phyloP scores from a whole-genome alignment of 768 basidiomycete genomes.

The Rossbeevera mucosa region DNA sequence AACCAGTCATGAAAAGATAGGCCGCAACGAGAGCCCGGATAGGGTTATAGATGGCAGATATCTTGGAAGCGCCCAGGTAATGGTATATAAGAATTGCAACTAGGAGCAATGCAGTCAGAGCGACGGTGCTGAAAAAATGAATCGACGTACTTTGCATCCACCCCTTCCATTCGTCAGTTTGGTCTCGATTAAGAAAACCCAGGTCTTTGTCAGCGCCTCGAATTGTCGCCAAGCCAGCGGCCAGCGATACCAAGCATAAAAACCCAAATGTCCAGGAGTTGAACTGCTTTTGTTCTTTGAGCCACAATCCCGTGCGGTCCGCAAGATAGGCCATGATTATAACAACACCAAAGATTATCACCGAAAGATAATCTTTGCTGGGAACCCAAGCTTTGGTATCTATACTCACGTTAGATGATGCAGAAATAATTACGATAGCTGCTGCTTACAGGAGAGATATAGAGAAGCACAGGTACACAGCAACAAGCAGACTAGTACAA shows the following conservation, averaged over 20 bases:
- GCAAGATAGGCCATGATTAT: conserved; percentile 69
- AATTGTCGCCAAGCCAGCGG: conserved; percentile 58
- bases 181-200: conserved; percentile 86
- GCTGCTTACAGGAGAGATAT: conserved; percentile 32
- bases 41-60: conserved; percentile 91
- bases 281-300: conserved; percentile 87
- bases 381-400: conserved; percentile 16
- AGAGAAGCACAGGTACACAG: conserved; percentile 48
- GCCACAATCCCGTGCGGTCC: conserved; percentile 83
- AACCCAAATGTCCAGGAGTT: conserved; percentile 61
- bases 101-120: conserved; percentile 27
- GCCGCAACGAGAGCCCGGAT: conserved; percentile 84
- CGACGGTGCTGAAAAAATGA: background rate
- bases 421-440: conserved; percentile 1
- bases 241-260: conserved; percentile 51
- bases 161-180: conserved; percentile 97
- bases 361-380: conserved; percentile 31
- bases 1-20: conserved; percentile 92
- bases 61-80: conserved; percentile 83
- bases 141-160: conserved; percentile 87
- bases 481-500: conserved; percentile 46
- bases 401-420: conserved; percentile 13
- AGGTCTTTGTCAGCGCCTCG: conserved; percentile 75
- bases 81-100: conserved; percentile 92
- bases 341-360: conserved; percentile 60